These are phyloP conservation scores for Camellia oleifera DNA, from an alignment of 179 eudicot species.

Conservation along the genomic window DNA sequence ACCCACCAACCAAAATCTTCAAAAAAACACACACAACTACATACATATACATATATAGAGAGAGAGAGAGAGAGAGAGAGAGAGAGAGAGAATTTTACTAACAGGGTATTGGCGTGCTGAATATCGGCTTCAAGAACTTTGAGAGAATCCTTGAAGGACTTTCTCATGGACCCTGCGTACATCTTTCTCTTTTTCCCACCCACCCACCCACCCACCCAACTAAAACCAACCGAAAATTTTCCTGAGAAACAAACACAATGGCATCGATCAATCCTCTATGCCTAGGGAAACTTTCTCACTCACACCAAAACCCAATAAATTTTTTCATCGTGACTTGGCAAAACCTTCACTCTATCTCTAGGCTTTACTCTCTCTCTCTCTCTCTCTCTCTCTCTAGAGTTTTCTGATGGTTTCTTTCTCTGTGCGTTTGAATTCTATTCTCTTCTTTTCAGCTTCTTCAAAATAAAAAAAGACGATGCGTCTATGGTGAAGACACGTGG, in stretches of 20 bases:
- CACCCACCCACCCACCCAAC: background rate
- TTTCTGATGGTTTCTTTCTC: no score
- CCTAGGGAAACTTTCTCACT: background rate
- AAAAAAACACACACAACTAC: background rate
- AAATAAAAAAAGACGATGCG: no score
- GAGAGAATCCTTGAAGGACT: slow-evolving; percentile 91
- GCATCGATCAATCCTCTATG: slow-evolving; percentile 18
- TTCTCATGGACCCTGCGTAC: slow-evolving; percentile 69
- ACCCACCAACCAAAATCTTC: slow-evolving; percentile 7
- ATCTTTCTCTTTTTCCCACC: slow-evolving; percentile 25
- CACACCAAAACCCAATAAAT: slow-evolving; percentile 9
- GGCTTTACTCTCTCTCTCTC: slow-evolving; percentile 22
- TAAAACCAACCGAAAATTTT: slow-evolving; percentile 8
- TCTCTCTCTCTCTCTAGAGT: slow-evolving; percentile 13
- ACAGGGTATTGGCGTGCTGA: slow-evolving; percentile 96
- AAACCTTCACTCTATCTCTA: slow-evolving; percentile 6
- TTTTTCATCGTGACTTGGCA: slow-evolving; percentile 10
- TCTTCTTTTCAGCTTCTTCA: background rate
- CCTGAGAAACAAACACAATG: slow-evolving; percentile 12
- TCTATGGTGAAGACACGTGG: no score
- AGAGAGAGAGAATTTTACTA: slow-evolving; percentile 20
- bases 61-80: slow-evolving; percentile 5
- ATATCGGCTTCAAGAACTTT: slow-evolving; percentile 96
- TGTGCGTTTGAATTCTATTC: background rate
- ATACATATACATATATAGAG: background rate